Evolutionary conservation across 2,329 filamentous ascomycete species (phyloP).

Genomic region (Sporothrix dimorphospora): DNA sequence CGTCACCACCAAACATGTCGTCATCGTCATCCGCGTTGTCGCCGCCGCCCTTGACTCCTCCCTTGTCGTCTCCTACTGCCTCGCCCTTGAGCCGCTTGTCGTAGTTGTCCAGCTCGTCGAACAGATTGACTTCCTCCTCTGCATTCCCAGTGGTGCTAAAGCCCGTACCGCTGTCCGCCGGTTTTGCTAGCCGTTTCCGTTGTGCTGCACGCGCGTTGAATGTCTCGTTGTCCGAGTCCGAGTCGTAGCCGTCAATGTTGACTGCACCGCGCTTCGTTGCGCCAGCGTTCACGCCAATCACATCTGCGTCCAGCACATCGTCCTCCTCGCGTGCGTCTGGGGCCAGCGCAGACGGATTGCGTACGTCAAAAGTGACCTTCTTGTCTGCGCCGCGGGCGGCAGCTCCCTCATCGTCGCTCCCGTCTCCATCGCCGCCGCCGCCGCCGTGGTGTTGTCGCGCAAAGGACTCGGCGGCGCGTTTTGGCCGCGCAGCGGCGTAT

Average conservation of each 20-base stretch:
- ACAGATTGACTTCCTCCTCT: constrained; percentile 50
- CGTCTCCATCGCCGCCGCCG: constrained; percentile 51
- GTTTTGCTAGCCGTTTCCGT: constrained; percentile 47
- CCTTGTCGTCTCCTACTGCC: constrained; percentile 35
- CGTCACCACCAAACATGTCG: constrained; percentile 81
- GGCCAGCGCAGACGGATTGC: constrained; percentile 90
- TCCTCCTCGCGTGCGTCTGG: constrained; percentile 77
- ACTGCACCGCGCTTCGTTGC: constrained; percentile 89
- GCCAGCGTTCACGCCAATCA: constrained; percentile 77
- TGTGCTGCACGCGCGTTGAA: constrained; percentile 75
- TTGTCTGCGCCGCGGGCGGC: constrained; percentile 56
- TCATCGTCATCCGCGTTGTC: constrained; percentile 55
- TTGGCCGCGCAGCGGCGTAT: constrained; percentile 72
- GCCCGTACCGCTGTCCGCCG: constrained; percentile 26
- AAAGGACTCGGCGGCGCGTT: constrained; percentile 81
- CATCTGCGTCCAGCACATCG: constrained; percentile 81
- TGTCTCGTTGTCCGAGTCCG: constrained; percentile 88
- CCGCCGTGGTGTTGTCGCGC: constrained; percentile 72
- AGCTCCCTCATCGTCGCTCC: constrained; percentile 45
- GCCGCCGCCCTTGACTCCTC: constrained; percentile 39
- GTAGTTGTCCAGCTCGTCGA: constrained; percentile 60
- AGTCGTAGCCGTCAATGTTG: constrained; percentile 96
- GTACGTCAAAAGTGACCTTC: constrained; percentile 89
- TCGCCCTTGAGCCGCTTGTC: constrained; percentile 46
- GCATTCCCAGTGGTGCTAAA: constrained; percentile 26